Percentiles rank a stretch among this genome's conserved stretches.
Conservation (phyloP, 352 stramenopile genomes). For the Pythium scleroteichum region DNA sequence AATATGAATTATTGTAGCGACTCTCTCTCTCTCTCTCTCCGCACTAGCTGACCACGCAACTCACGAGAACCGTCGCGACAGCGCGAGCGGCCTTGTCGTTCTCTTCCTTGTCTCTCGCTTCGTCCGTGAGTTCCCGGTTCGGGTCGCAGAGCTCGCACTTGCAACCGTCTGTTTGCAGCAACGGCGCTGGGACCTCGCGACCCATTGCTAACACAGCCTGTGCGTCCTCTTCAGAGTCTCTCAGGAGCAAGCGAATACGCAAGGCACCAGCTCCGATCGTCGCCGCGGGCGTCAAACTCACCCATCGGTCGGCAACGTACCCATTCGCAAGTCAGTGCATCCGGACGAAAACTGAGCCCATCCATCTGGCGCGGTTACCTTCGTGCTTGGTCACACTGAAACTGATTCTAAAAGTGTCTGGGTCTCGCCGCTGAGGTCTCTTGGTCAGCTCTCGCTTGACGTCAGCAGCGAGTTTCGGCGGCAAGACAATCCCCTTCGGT, state of each 20-base stretch:
- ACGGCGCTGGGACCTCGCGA: not conserved
- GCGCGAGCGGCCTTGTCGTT: slow-evolving; percentile 1
- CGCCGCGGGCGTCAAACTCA: not conserved
- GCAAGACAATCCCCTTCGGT: not conserved
- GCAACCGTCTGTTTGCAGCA: slow-evolving; percentile 5
- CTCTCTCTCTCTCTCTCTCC: no score
- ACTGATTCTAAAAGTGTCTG: not conserved
- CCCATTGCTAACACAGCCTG: not conserved
- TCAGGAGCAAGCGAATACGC: not conserved
- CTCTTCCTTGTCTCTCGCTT: not conserved
- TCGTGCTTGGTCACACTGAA: slow-evolving; percentile 3
- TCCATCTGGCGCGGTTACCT: not conserved
- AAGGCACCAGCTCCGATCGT: not conserved
- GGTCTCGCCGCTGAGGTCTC: not conserved
- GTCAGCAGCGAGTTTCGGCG: not conserved
- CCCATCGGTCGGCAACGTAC: slow-evolving; percentile 6
- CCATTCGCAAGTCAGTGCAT: slow-evolving; percentile 4
- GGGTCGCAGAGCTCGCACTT: slow-evolving; percentile 12
- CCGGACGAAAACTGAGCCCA: slow-evolving; percentile 8
- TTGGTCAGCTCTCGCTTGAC: slow-evolving; percentile 7
- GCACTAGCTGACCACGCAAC: not conserved
- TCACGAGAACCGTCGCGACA: not conserved
- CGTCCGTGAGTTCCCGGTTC: slow-evolving; percentile 1
- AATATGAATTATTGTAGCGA: not conserved
- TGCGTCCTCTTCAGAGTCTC: slow-evolving; percentile 1